phyloP scores from a whole-genome alignment of 768 basidiomycete genomes.

The Fomitopsis serialis region DNA sequence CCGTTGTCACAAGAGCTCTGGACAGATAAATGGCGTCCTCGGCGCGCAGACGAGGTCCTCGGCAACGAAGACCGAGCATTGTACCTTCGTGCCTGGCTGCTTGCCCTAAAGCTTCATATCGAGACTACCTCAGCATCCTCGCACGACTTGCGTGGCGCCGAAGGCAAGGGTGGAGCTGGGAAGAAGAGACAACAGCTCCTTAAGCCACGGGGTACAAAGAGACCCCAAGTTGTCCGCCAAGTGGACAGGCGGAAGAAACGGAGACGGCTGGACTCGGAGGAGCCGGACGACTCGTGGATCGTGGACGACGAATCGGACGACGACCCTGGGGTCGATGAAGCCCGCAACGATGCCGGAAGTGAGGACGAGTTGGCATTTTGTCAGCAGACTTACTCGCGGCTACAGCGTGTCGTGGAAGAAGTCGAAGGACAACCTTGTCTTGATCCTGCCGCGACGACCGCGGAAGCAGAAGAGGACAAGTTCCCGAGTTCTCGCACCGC shows the following conservation, averaged over 20 bases:
- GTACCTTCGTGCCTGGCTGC: slow-evolving; percentile 77
- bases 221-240: slow-evolving; percentile 53
- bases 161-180: neutral
- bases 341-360: neutral
- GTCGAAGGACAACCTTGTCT: neutral
- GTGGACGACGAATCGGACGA: slow-evolving; percentile 31
- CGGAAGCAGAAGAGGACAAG: neutral
- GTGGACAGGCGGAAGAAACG: slow-evolving; percentile 51
- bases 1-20: slow-evolving; percentile 44
- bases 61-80: slow-evolving; percentile 69
- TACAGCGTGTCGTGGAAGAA: slow-evolving; percentile 1
- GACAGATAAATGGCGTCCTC: slow-evolving; percentile 74
- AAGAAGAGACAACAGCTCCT: slow-evolving; percentile 14
- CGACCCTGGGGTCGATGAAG: slow-evolving; percentile 9
- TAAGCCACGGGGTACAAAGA: slow-evolving; percentile 41
- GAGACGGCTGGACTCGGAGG: slow-evolving; percentile 43
- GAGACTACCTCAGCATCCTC: neutral
- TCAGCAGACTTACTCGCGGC: slow-evolving; percentile 3
- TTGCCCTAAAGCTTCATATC: slow-evolving; percentile 59
- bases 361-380: slow-evolving; percentile 13
- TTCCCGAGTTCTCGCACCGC: slow-evolving; percentile 5
- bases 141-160: neutral
- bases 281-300: slow-evolving; percentile 54
- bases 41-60: slow-evolving; percentile 65
- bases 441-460: neutral